Percentiles rank a stretch among this genome's conserved stretches.
Conservation (phyloP, 192 early-diverging fungal genomes). For the Radiomyces spectabilis region DNA sequence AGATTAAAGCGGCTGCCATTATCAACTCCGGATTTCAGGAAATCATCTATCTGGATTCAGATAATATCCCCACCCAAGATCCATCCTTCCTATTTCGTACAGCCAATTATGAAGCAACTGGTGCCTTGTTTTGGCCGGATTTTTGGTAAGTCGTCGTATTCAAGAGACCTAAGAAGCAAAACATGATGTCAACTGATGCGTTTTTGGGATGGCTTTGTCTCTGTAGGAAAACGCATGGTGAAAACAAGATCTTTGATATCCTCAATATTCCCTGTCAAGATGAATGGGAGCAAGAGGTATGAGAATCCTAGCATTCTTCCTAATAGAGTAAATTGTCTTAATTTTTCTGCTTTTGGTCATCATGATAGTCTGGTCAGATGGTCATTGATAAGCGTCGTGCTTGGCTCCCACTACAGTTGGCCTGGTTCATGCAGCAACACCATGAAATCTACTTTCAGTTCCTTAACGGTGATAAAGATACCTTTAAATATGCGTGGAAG, state of each 20-base stretch:
- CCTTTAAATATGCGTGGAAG: conserved; percentile 28
- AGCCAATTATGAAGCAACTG: conserved; percentile 21
- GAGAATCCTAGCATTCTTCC: too few species aligned
- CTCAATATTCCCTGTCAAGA: conserved; percentile 20
- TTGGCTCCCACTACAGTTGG: conserved; percentile 27
- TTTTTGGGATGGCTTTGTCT: too few species aligned
- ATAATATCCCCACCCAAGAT: conserved; percentile 31
- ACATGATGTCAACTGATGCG: too few species aligned
- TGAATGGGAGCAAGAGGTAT: conserved; percentile 37
- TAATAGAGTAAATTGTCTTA: too few species aligned
- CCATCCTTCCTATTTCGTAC: conserved; percentile 34
- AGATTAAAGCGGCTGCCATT: conserved; percentile 37
- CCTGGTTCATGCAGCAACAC: conserved; percentile 25
- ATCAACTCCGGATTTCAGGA: conserved; percentile 31
- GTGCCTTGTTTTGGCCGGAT: conserved; percentile 45
- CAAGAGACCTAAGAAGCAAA: too few species aligned
- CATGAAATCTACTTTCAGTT: conserved; percentile 27
- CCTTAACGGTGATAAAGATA: conserved; percentile 33
- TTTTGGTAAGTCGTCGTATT: conserved; percentile 35
- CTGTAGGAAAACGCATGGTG: conserved; percentile 25
- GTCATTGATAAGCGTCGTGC: conserved; percentile 19
- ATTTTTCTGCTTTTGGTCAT: neutral
- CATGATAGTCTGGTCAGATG: conserved; percentile 25
- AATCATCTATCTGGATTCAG: conserved; percentile 40
- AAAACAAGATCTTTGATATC: conserved; percentile 32